phyloP scores from a whole-genome alignment of 495 filamentous ascomycete species.

The Penicillium argentinense region DNA sequence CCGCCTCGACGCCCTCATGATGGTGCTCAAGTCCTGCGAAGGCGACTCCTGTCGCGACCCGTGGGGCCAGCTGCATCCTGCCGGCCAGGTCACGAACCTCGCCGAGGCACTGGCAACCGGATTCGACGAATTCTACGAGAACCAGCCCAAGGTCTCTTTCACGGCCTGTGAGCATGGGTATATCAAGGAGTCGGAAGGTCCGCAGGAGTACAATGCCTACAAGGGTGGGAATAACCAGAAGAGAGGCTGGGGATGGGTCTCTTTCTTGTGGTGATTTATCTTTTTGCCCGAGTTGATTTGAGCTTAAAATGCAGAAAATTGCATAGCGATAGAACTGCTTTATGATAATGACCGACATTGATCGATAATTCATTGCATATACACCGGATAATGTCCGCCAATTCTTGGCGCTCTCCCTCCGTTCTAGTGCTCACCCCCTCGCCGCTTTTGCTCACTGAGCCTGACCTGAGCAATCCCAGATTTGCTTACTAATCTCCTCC shows the following conservation, averaged over 20 bases:
- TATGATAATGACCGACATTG: background rate
- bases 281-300: too few species aligned
- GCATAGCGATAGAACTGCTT: too few species aligned
- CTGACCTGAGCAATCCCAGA: too few species aligned
- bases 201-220: constrained; percentile 40
- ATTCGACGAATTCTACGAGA: constrained; percentile 59
- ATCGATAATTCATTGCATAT: too few species aligned
- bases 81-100: constrained; percentile 38
- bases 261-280: constrained; percentile 14
- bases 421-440: too few species aligned
- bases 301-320: too few species aligned
- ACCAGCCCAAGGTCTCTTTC: constrained; percentile 53
- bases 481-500: too few species aligned
- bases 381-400: too few species aligned
- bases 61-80: constrained; percentile 56
- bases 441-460: too few species aligned
- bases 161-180: constrained; percentile 60
- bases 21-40: constrained; percentile 62
- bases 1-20: constrained; percentile 56
- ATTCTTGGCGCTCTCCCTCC: too few species aligned
- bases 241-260: constrained; percentile 15
- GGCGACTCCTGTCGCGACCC: constrained; percentile 50
- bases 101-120: constrained; percentile 40
- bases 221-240: constrained; percentile 7
- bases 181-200: constrained; percentile 58